These are phyloP conservation scores for Phytophthora cryptogea DNA, from an alignment of 352 stramenopile genomes.

Conservation along the genomic window DNA sequence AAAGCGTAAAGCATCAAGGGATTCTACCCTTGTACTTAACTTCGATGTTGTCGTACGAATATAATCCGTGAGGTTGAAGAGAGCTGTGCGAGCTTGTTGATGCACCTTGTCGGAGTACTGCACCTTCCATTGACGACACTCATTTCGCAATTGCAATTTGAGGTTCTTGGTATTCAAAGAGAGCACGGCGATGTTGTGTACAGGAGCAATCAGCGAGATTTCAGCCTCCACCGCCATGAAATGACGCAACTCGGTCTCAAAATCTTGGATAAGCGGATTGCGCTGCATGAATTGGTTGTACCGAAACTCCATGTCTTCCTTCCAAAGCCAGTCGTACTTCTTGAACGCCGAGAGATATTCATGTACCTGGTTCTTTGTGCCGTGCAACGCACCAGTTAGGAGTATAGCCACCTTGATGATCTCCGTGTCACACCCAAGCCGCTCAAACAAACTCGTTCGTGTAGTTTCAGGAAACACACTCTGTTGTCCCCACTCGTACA, in stretches of 20 bases:
- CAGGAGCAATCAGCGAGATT: constrained; percentile 75
- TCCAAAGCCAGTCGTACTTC: constrained; percentile 92
- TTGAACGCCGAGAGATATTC: constrained; percentile 86
- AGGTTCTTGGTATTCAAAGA: constrained; percentile 88
- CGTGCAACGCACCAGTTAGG: constrained; percentile 80
- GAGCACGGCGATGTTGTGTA: constrained; percentile 87
- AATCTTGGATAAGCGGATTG: constrained; percentile 83
- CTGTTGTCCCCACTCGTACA: constrained; percentile 84
- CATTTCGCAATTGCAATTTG: constrained; percentile 86
- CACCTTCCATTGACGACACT: constrained; percentile 87
- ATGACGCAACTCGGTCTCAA: constrained; percentile 77
- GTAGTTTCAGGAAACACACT: constrained; percentile 52
- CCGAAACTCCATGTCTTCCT: constrained; percentile 87
- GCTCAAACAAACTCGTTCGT: constrained; percentile 77
- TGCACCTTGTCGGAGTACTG: constrained; percentile 87
- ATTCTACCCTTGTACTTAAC: constrained; percentile 65
- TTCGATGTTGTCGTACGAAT: constrained; percentile 78
- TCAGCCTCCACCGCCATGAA: constrained; percentile 85
- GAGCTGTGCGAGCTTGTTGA: constrained; percentile 63
- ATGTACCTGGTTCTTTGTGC: constrained; percentile 86
- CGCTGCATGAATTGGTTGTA: constrained; percentile 88
- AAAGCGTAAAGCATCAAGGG: constrained; percentile 74
- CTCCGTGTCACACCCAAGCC: constrained; percentile 84
- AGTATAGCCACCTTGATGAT: constrained; percentile 90
- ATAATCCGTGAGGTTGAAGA: constrained; percentile 81